These are phyloP conservation scores for Alternaria viburni DNA, from an alignment of 2,329 filamentous ascomycete species.

Conservation along the genomic window DNA sequence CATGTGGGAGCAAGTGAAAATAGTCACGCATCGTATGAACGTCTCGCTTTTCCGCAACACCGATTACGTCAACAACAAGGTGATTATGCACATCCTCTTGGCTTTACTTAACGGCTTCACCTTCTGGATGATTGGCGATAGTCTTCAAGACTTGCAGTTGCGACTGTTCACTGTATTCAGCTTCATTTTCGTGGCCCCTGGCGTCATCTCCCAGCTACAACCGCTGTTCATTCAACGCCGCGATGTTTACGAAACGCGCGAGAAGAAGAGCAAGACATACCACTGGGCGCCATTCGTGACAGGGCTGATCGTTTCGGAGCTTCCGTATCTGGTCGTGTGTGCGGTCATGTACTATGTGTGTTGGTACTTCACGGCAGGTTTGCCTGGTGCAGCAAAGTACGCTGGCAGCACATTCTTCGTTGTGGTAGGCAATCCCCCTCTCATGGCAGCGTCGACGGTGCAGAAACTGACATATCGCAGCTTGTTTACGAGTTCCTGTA, in stretches of 20 bases:
- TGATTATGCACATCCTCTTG: constrained; percentile 14
- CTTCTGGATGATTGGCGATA: constrained; percentile 23
- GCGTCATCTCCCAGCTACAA: constrained; percentile 47
- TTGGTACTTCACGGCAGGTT: constrained; percentile 65
- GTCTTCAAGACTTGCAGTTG: constrained; percentile 47
- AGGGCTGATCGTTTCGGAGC: constrained; percentile 71
- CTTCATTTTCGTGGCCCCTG: constrained; percentile 48
- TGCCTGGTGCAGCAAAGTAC: constrained; percentile 51
- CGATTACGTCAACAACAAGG: constrained; percentile 24
- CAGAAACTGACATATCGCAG: constrained; percentile 59
- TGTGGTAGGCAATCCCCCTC: constrained; percentile 19
- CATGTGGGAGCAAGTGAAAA: constrained; percentile 16
- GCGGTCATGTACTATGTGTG: constrained; percentile 67
- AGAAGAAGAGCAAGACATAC: constrained; percentile 70
- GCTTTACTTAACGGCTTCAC: constrained; percentile 24
- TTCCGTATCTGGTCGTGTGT: constrained; percentile 67
- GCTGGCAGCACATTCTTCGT: constrained; percentile 55
- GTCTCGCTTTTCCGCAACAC: constrained; percentile 14
- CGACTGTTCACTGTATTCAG: constrained; percentile 56
- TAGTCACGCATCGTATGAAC: constrained; percentile 19
- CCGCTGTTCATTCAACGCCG: constrained; percentile 52
- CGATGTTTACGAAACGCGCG: constrained; percentile 61
- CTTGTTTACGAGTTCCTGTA: constrained; percentile 61
- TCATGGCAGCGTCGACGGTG: neutral
- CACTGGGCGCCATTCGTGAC: constrained; percentile 74